Evolutionary conservation across 2,329 filamentous ascomycete genomes (phyloP).

Genomic region (Exophiala calicioides): DNA sequence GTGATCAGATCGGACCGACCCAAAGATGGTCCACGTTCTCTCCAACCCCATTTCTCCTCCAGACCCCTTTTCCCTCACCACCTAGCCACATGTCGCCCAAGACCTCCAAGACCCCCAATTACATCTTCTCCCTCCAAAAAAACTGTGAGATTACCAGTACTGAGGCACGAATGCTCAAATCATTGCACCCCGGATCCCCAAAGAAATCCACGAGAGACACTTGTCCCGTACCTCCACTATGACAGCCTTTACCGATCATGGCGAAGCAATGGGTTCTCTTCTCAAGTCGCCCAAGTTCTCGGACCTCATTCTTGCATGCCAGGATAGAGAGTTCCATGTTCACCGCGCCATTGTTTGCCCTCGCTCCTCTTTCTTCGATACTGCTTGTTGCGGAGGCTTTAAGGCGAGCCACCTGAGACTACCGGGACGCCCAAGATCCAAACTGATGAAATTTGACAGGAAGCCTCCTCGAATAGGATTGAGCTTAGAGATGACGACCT

Average conservation of each 20-base stretch:
- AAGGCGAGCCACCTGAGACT: neutral
- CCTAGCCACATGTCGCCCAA: slow-evolving; percentile 1
- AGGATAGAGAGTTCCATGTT: neutral
- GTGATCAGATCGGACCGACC: slow-evolving; percentile 4
- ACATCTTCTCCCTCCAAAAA: slow-evolving; percentile 2
- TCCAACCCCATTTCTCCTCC: neutral
- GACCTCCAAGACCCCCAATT: neutral
- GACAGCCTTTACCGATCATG: no score
- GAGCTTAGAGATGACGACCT: neutral
- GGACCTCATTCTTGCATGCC: neutral
- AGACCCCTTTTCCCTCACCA: neutral
- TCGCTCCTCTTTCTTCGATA: no score
- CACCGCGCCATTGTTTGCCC: neutral
- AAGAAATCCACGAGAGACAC: slow-evolving; percentile 1
- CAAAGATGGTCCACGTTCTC: neutral
- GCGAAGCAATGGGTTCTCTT: no score
- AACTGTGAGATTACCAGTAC: neutral
- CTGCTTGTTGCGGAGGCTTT: neutral
- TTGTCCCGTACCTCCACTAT: neutral
- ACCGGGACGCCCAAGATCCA: neutral
- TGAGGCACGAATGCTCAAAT: slow-evolving; percentile 2
- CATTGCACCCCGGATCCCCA: neutral
- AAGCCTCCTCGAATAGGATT: neutral
- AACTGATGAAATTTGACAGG: no score
- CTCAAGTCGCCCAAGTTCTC: no score